Evolutionary conservation across 805 yeast species (phyloP).

Genomic region (Barnettozyma siamensis): DNA sequence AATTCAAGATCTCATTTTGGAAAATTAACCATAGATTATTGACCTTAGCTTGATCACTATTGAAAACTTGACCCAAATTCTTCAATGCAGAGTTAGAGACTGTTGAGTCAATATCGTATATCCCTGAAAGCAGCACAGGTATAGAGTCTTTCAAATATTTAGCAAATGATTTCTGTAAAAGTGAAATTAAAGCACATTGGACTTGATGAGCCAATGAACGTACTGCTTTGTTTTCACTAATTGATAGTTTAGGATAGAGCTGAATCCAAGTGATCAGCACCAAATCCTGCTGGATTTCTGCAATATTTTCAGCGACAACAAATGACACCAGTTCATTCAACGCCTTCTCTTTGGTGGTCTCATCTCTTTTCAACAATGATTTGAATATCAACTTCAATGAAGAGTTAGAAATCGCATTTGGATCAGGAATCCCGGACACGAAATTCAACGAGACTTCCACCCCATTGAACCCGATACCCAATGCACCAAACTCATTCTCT

Average conservation of each 20-base stretch:
- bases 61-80: slow-evolving; percentile 49
- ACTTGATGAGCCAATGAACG: slow-evolving; percentile 58
- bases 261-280: slow-evolving; percentile 69
- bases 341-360: slow-evolving; percentile 81
- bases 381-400: slow-evolving; percentile 62
- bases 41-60: slow-evolving; percentile 46
- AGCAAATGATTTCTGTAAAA: slow-evolving; percentile 49
- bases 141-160: slow-evolving; percentile 66
- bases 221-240: slow-evolving; percentile 63
- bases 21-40: slow-evolving; percentile 58
- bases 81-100: slow-evolving; percentile 47
- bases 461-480: slow-evolving; percentile 36
- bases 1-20: slow-evolving; percentile 47
- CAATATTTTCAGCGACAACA: slow-evolving; percentile 19
- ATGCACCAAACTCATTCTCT: slow-evolving; percentile 12
- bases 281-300: slow-evolving; percentile 42
- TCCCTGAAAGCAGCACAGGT: slow-evolving; percentile 69
- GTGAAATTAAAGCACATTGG: slow-evolving; percentile 48
- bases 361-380: slow-evolving; percentile 69
- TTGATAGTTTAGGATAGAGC: slow-evolving; percentile 70
- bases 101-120: slow-evolving; percentile 60
- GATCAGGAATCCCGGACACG: slow-evolving; percentile 74
- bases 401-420: slow-evolving; percentile 42
- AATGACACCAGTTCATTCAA: slow-evolving; percentile 44
- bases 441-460: slow-evolving; percentile 64